These are phyloP conservation scores for Endocalyx cinctus DNA, from an alignment of 2,329 filamentous ascomycete species.

Conservation along the genomic window DNA sequence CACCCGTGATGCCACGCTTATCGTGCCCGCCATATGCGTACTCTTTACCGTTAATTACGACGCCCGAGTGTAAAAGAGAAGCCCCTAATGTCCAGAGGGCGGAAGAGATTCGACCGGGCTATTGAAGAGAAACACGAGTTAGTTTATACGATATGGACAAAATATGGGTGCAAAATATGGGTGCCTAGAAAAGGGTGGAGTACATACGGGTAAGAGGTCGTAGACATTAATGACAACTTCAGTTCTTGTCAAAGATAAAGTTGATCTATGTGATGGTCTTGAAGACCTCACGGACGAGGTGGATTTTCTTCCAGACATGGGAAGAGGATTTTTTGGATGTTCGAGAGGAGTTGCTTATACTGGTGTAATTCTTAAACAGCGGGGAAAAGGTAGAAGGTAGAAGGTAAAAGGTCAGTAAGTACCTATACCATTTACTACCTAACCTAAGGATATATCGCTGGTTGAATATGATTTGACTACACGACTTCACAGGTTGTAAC, in stretches of 20 bases:
- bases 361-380: no score
- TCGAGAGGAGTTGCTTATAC: no score
- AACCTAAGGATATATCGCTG: no score
- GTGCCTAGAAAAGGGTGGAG: slow-evolving; percentile 4
- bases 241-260: slow-evolving; percentile 65
- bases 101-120: slow-evolving; percentile 72
- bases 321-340: no score
- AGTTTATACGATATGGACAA: no score
- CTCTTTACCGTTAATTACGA: slow-evolving; percentile 74
- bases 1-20: slow-evolving; percentile 64
- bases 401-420: no score
- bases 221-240: slow-evolving; percentile 75
- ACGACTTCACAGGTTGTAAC: no score
- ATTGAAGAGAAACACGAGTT: slow-evolving; percentile 5
- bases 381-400: no score
- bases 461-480: no score
- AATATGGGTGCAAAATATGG: no score
- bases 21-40: slow-evolving; percentile 85
- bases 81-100: slow-evolving; percentile 73
- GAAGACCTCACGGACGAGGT: slow-evolving; percentile 31
- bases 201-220: slow-evolving; percentile 64
- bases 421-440: no score
- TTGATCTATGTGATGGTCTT: slow-evolving; percentile 52
- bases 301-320: no score
- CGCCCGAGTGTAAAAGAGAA: slow-evolving; percentile 75